These are phyloP conservation scores for Chalara sp. DNA, from an alignment of 2,329 filamentous ascomycete species.

Conservation along the genomic window DNA sequence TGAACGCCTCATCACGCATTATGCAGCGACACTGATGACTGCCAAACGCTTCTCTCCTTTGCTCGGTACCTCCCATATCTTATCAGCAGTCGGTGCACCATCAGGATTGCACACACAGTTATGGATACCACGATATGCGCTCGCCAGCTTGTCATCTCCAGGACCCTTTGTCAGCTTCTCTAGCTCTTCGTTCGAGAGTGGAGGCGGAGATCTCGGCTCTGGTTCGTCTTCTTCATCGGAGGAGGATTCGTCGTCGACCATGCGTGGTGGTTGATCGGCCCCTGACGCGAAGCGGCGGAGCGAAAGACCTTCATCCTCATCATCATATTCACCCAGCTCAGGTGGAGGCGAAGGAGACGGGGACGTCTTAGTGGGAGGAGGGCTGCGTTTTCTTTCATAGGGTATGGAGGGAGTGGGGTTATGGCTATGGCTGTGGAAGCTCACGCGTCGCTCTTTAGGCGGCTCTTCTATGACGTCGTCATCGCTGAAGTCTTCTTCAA, in stretches of 20 bases:
- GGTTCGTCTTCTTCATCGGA: conserved; percentile 3
- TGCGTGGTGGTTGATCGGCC: conserved; percentile 12
- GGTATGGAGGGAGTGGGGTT: not conserved
- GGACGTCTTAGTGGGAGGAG: conserved; percentile 8
- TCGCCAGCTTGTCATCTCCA: conserved; percentile 9
- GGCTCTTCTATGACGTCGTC: not conserved
- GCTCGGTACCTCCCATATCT: conserved; percentile 17
- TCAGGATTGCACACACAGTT: conserved; percentile 16
- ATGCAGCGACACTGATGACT: too few species aligned
- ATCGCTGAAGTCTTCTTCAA: conserved; percentile 4
- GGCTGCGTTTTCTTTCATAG: conserved; percentile 5
- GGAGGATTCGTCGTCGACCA: conserved; percentile 10
- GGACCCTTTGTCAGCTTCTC: conserved; percentile 9
- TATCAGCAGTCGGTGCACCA: conserved; percentile 9
- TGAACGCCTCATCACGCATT: too few species aligned
- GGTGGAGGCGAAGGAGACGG: not conserved
- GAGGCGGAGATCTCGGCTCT: not conserved
- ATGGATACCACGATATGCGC: conserved; percentile 11
- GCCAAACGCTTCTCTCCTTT: not conserved
- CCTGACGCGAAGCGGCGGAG: conserved; percentile 13
- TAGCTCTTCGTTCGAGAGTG: conserved; percentile 8
- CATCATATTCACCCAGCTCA: conserved; percentile 12
- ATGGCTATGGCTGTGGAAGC: not conserved
- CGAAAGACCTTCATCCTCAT: conserved; percentile 11
- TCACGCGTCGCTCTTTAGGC: not conserved